Conservation (phyloP, 73 alveolate species). For the Paramecium caudatum region DNA sequence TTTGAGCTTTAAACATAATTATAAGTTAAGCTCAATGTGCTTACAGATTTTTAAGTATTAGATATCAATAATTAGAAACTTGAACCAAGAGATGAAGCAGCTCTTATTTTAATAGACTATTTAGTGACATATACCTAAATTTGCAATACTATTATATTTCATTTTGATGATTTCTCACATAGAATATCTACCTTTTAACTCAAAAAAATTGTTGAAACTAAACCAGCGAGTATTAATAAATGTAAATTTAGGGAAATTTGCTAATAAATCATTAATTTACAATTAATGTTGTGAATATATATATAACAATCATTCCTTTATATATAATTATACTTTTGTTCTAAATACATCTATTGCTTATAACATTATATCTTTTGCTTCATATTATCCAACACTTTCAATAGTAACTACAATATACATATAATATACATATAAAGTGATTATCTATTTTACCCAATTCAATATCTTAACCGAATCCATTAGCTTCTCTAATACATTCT, state of each 20-base stretch:
- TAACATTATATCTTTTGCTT: conserved; percentile 86
- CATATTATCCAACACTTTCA: conserved; percentile 91
- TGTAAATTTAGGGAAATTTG: background rate
- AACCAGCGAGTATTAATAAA: conserved; percentile 31
- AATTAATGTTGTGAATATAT: conserved; percentile 13
- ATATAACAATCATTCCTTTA: conserved; percentile 54
- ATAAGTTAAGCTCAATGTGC: background rate
- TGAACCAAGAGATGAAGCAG: conserved; percentile 58
- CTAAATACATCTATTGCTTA: conserved; percentile 91
- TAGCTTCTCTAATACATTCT: conserved; percentile 95
- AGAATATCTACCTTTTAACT: background rate
- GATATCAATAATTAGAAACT: background rate
- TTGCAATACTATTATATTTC: background rate
- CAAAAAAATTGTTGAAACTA: conserved; percentile 2
- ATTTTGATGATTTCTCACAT: conserved; percentile 2
- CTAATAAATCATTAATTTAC: background rate
- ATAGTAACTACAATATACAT: conserved; percentile 78
- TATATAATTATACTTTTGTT: conserved; percentile 75
- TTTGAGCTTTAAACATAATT: background rate
- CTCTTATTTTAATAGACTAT: conserved; percentile 26
- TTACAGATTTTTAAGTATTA: conserved; percentile 7
- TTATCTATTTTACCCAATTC: conserved; percentile 92
- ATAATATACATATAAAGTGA: conserved; percentile 77
- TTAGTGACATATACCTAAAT: background rate
- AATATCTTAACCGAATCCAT: conserved; percentile 83